Evolutionary conservation across 2,329 filamentous ascomycete species (phyloP).

Genomic region (Paraphaeosphaeria minitans): DNA sequence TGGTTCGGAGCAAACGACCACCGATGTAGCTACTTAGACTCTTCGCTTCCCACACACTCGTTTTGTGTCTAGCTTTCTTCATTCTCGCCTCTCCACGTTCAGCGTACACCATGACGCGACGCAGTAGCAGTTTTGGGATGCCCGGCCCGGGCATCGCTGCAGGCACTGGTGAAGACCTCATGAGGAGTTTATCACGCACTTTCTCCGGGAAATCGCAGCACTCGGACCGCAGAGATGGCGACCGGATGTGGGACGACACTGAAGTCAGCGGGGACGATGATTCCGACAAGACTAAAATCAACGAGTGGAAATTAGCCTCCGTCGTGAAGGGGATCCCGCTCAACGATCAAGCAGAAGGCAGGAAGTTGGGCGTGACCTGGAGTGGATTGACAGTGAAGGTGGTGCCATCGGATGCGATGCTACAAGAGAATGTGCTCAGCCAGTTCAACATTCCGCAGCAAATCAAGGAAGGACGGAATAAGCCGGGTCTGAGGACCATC

Average conservation of each 20-base stretch:
- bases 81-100: not conserved
- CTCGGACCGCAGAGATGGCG: not conserved
- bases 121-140: not conserved
- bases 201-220: slow-evolving; percentile 1
- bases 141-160: not conserved
- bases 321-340: slow-evolving; percentile 14
- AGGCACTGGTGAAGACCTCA: slow-evolving; percentile 4
- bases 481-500: slow-evolving; percentile 18
- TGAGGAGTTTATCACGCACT: not conserved
- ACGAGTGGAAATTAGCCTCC: slow-evolving; percentile 6
- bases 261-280: slow-evolving; percentile 1
- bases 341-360: slow-evolving; percentile 5
- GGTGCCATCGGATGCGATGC: slow-evolving; percentile 14
- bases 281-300: slow-evolving; percentile 5
- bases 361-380: slow-evolving; percentile 18
- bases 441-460: slow-evolving; percentile 23
- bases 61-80: not conserved
- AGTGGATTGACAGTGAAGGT: slow-evolving; percentile 25
- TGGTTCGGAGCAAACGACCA: not conserved
- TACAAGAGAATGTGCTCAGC: slow-evolving; percentile 27
- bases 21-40: not conserved
- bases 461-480: slow-evolving; percentile 18
- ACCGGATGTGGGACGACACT: not conserved
- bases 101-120: slow-evolving; percentile 5
- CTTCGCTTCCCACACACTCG: not conserved